Conservation (phyloP, 805 yeast species). For the Teunomyces kruisii region DNA sequence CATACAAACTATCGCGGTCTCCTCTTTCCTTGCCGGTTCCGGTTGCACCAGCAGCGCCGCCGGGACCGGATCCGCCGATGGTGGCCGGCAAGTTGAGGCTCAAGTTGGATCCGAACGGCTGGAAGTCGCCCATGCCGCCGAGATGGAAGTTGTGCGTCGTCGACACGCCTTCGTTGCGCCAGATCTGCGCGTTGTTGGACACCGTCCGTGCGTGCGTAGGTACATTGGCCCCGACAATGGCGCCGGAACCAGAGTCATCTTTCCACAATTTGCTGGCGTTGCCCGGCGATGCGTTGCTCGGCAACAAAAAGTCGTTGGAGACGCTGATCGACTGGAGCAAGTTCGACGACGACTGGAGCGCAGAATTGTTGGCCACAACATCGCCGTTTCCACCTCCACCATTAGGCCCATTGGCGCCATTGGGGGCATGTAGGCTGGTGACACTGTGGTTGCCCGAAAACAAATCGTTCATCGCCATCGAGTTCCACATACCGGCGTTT, state of each 20-base stretch:
- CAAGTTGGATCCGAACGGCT: conserved; percentile 12
- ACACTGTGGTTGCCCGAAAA: conserved; percentile 13
- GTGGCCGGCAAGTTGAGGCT: conserved; percentile 3
- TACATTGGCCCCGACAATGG: neutral
- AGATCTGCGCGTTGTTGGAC: conserved; percentile 15
- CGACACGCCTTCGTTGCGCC: conserved; percentile 17
- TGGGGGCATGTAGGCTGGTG: conserved; percentile 9
- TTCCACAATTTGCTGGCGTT: conserved; percentile 8
- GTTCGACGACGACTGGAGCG: neutral
- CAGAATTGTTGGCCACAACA: too few species aligned
- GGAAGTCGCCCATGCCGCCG: conserved; percentile 13
- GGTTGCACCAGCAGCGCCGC: too few species aligned
- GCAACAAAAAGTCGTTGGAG: conserved; percentile 1
- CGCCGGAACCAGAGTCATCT: conserved; percentile 1
- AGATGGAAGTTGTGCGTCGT: conserved; percentile 10
- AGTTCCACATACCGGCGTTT: conserved; percentile 5
- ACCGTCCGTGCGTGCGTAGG: conserved; percentile 16
- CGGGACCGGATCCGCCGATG: neutral
- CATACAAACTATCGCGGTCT: conserved; percentile 1
- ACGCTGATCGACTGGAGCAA: conserved; percentile 4
- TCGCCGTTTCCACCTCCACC: too few species aligned
- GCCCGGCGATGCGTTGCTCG: neutral
- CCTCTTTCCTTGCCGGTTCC: conserved; percentile 1
- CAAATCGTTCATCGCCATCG: conserved; percentile 9
- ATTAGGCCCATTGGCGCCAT: neutral